Conservation (phyloP, 2,329 filamentous ascomycete genomes). For the Talaromyces pinophilus region DNA sequence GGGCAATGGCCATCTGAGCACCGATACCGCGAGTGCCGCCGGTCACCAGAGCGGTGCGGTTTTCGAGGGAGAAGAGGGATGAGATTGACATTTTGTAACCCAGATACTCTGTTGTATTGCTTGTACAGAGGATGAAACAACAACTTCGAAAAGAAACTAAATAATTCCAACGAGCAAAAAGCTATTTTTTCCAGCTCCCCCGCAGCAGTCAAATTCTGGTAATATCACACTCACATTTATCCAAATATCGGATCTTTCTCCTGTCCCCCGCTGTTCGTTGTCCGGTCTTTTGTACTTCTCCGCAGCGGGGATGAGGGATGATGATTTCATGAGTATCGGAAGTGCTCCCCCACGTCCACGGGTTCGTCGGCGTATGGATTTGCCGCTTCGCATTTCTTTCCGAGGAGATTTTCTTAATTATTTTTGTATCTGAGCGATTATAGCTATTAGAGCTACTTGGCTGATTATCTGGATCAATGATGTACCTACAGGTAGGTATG, state of each 20-base stretch:
- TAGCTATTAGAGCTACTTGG: background rate
- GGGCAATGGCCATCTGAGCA: slow-evolving; percentile 49
- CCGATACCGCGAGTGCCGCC: slow-evolving; percentile 52
- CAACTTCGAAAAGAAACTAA: background rate
- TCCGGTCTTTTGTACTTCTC: background rate
- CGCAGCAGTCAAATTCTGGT: background rate
- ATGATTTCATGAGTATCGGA: background rate
- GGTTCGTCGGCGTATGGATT: background rate
- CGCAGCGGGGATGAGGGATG: background rate
- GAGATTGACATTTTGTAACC: slow-evolving; percentile 12
- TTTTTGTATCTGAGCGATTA: background rate
- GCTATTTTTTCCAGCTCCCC: background rate
- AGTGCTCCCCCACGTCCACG: slow-evolving; percentile 15
- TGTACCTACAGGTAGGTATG: background rate
- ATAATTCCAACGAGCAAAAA: no score
- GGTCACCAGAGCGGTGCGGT: slow-evolving; percentile 35
- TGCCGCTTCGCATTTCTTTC: slow-evolving; percentile 21
- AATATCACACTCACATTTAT: no score
- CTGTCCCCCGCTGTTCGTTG: background rate
- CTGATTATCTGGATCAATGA: background rate
- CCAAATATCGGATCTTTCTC: background rate
- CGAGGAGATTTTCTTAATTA: slow-evolving; percentile 1
- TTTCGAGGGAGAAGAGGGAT: slow-evolving; percentile 24
- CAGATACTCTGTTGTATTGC: background rate
- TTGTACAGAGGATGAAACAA: background rate